Percentiles rank a stretch among this genome's conserved stretches.
Evolutionary conservation across 2,329 filamentous ascomycete genomes (phyloP).

Genomic region (Mycosphaerella sp.): DNA sequence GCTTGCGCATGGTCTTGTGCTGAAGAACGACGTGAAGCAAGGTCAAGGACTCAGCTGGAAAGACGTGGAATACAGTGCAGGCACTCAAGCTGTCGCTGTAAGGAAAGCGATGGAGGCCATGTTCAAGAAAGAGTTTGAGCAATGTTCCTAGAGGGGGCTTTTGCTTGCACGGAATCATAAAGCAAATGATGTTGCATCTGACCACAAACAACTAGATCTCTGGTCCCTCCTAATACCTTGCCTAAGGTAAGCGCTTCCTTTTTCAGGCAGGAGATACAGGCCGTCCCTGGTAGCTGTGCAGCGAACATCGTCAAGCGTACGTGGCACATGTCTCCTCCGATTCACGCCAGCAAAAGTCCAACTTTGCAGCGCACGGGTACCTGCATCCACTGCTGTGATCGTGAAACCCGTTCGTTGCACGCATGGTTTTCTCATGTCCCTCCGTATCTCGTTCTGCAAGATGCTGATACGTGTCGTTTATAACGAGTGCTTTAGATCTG

Average conservation of each 20-base stretch:
- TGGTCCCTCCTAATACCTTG: too few relatives aligned
- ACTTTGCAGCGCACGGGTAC: not conserved
- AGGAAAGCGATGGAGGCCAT: constrained; percentile 42
- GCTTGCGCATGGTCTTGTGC: constrained; percentile 39
- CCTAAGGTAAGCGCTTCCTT: too few relatives aligned
- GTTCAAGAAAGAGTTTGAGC: constrained; percentile 27
- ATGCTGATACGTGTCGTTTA: constrained; percentile 10
- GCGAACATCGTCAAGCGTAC: constrained; percentile 1
- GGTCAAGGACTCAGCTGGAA: constrained; percentile 41
- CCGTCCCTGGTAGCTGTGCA: not conserved
- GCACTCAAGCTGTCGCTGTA: constrained; percentile 37
- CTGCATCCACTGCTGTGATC: not conserved
- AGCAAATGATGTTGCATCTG: too few relatives aligned
- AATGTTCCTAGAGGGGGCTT: not conserved
- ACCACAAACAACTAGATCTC: too few relatives aligned
- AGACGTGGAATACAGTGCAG: constrained; percentile 41
- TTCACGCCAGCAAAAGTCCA: not conserved
- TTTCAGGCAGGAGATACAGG: not conserved
- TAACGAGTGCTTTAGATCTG: constrained; percentile 50
- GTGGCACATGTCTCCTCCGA: not conserved
- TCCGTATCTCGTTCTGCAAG: constrained; percentile 4
- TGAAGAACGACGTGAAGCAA: constrained; percentile 39
- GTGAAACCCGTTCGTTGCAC: not conserved
- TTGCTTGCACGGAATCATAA: too few relatives aligned
- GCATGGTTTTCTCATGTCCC: not conserved